Evolutionary conservation across 2,329 filamentous ascomycete species (phyloP), one percentile per base, ranked within the genome.

Genomic region (Pleoardoris graminearum): DNA sequence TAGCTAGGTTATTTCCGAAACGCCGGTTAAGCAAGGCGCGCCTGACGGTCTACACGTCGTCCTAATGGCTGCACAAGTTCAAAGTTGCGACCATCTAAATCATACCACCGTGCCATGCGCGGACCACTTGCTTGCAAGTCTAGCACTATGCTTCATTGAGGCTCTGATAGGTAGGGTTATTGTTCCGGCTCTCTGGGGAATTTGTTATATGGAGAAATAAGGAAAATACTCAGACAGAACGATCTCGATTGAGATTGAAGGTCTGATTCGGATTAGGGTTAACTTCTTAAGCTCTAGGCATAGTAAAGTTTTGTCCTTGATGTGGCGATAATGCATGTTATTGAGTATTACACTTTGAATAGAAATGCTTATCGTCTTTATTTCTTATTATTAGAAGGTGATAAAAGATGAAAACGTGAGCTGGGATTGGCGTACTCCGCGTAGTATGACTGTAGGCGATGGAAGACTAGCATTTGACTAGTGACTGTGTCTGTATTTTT

Each of bases 231-330:
- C 59, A 60, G 3, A 60, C 55, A 11, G 53, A 43, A 6, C 47
- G 16, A 11, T 44, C 39, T 27, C 51, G 21, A 11, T 61, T 38
- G 1, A 54, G 16, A n/a, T 37, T 33, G 1, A 59, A 48, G 0
- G 27, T 35, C 27, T 60, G 49, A 25, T 62, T 62, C 22, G 59
- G 53, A n/a, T 59, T 21, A 12, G 55, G 51, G 0, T 43, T 51
- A 8, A 55, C 12, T 3, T 51, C 29, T n/a, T n/a, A n/a, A n/a
- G n/a, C n/a, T n/a, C n/a, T n/a, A 14, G 17, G 19, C 17, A 38
- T 2, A 62, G 27, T 3, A 62, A 36, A 0, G 59, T 23, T 11
- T 59, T 50, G 1, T 63, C 52, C 7, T 36, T 38, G 2, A 19
- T 10, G 5, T 46, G 47, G n/a, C 58, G 51, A 41, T 55, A 55